Evolutionary conservation across 2,329 filamentous ascomycete genomes (phyloP).

Genomic region (Arachnopeziza araneosa): DNA sequence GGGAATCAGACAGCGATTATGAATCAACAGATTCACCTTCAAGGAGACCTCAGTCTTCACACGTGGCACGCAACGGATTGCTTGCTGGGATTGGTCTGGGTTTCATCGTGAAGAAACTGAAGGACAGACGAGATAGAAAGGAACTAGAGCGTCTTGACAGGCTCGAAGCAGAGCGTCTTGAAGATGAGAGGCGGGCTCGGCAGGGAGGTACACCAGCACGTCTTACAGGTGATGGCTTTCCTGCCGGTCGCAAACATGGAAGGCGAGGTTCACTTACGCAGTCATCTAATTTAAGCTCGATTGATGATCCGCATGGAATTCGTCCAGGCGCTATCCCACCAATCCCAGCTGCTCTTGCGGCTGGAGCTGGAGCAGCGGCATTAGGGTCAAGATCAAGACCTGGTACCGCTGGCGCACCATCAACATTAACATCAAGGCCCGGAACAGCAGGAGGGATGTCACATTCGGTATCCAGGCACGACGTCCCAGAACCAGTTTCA

Average conservation of each 20-base stretch:
- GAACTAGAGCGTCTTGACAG: slow-evolving; percentile 35
- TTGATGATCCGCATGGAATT: slow-evolving; percentile 30
- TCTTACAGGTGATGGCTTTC: slow-evolving; percentile 61
- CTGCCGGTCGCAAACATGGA: slow-evolving; percentile 37
- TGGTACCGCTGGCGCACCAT: background rate
- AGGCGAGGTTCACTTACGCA: slow-evolving; percentile 15
- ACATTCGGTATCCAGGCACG: slow-evolving; percentile 37
- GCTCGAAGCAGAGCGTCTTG: slow-evolving; percentile 35
- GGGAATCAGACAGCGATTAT: slow-evolving; percentile 51
- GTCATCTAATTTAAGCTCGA: slow-evolving; percentile 29
- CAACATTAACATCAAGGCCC: slow-evolving; percentile 2
- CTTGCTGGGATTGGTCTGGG: slow-evolving; percentile 60
- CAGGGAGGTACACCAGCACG: slow-evolving; percentile 43
- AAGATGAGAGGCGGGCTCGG: slow-evolving; percentile 57
- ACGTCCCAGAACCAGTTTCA: slow-evolving; percentile 29
- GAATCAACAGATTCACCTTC: slow-evolving; percentile 57
- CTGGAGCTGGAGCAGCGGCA: slow-evolving; percentile 11
- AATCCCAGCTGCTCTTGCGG: slow-evolving; percentile 20
- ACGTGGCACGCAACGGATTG: slow-evolving; percentile 39
- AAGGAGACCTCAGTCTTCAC: slow-evolving; percentile 42
- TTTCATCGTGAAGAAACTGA: slow-evolving; percentile 62
- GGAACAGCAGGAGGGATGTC: slow-evolving; percentile 16
- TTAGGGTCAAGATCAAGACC: slow-evolving; percentile 11
- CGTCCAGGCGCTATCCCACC: slow-evolving; percentile 38
- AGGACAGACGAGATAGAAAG: slow-evolving; percentile 44